These are phyloP conservation scores for Penicillium goetzii DNA, from an alignment of 495 filamentous ascomycete genomes.

Conservation along the genomic window DNA sequence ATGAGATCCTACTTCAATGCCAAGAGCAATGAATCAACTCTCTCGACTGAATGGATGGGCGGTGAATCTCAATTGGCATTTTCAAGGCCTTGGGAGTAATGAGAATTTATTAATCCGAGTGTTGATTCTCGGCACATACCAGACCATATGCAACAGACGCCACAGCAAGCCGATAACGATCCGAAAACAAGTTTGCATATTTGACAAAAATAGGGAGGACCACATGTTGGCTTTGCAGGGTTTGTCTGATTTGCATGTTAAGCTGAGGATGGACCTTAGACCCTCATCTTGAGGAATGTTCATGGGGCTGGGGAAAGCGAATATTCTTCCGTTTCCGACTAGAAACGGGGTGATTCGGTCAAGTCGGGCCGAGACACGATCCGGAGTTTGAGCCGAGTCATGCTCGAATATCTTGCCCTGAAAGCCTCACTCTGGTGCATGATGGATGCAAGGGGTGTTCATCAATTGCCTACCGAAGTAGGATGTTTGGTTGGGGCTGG, in stretches of 20 bases:
- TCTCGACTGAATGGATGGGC: background rate
- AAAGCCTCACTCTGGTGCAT: background rate
- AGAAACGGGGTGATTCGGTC: background rate
- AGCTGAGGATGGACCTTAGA: background rate
- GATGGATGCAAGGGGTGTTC: slow-evolving; percentile 8
- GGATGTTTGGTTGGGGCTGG: slow-evolving; percentile 21
- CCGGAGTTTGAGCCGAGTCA: background rate
- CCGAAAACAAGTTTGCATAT: slow-evolving; percentile 26
- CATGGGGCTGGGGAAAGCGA: slow-evolving; percentile 16
- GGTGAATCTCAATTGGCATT: background rate
- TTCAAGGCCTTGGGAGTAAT: background rate
- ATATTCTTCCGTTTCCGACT: slow-evolving; percentile 15
- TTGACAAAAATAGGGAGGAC: slow-evolving; percentile 7
- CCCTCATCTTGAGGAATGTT: slow-evolving; percentile 2
- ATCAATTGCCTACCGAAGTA: slow-evolving; percentile 1
- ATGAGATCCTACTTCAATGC: background rate
- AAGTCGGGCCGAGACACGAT: background rate
- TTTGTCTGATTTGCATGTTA: slow-evolving; percentile 14
- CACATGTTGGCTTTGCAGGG: background rate
- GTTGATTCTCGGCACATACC: slow-evolving; percentile 8
- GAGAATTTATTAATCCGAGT: background rate
- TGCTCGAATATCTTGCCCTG: background rate
- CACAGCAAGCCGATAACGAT: background rate
- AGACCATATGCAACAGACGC: background rate
- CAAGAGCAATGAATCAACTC: background rate